Base-by-base conservation (phyloP, 495 filamentous ascomycete species). In the Pseudomonodictys pantanalensis region DNA sequence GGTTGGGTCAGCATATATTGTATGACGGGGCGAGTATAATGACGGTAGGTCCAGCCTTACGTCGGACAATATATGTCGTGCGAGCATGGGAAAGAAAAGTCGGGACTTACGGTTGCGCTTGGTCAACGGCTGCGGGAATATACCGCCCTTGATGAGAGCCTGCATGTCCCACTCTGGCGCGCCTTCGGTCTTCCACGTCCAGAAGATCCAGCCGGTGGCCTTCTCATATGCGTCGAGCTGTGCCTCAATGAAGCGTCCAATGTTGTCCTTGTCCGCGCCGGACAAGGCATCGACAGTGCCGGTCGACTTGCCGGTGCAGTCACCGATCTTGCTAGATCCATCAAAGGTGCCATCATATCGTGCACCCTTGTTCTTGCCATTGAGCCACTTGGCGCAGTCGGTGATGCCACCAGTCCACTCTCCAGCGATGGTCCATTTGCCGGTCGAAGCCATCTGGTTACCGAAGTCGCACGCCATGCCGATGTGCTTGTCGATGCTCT, bases 121-220 rank as follows among this genome's bases (percentile, higher is more conserved):
- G 12, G 71, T 75, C 48, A 82, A 65, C n/a, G 85, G 83, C 60
- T 82, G 76, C 20, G 86, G 84, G 72, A 89, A 87, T 38, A 89
- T 52, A 0, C 83, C 84, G 26, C 70, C 77, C 4, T 70, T 76
- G 18, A 86, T 66, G 51, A 85, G 77, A 72, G 80, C 79, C 75
- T 84, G 76, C 79, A 95, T 85, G 68, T 92, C 83, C 91, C 91
- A 96, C 72, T 92, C 90, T 0, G 91, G 91, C 25, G 90, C 82
- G 35, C 80, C 85, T 64, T 95, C 88, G n/a, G 84, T 90, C 75
- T 90, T 92, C 83, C 88, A 91, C 5, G 83, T 84, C 88, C 88
- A 92, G 74, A 87, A 91, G 55, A 92, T 74, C 88, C 88, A 92
- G 15, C 88, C 88, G 0, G 68, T 73, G 18, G 78, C 80, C 66